Percentiles rank a stretch among this genome's conserved stretches.
These are phyloP conservation scores for Schwanniomyces vanrijiae DNA, from an alignment of 805 yeast genomes.

Conservation along the genomic window DNA sequence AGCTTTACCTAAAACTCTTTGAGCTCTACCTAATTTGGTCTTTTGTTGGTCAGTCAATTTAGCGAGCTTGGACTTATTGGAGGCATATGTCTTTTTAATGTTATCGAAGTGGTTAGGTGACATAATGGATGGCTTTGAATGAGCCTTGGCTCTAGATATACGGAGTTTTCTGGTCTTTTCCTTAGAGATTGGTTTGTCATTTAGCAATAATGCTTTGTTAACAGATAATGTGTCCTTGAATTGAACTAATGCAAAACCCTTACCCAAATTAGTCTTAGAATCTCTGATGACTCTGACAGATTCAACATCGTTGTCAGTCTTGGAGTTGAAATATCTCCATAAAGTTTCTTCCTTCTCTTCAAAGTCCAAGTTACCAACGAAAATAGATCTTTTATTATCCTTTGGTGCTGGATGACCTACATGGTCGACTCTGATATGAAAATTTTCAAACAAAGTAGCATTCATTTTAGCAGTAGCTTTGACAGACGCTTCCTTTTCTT, in stretches of 20 bases:
- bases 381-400: slow-evolving; percentile 79
- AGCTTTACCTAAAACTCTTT: slow-evolving; percentile 70
- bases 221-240: slow-evolving; percentile 73
- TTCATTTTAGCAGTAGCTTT: slow-evolving; percentile 55
- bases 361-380: slow-evolving; percentile 92
- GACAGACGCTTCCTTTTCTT: slow-evolving; percentile 47
- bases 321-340: slow-evolving; percentile 72
- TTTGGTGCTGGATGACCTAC: slow-evolving; percentile 88
- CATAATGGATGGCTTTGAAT: slow-evolving; percentile 39
- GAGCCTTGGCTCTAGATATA: slow-evolving; percentile 56
- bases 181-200: slow-evolving; percentile 59
- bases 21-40: slow-evolving; percentile 80
- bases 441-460: slow-evolving; percentile 63
- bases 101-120: slow-evolving; percentile 46
- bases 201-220: slow-evolving; percentile 73
- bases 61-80: slow-evolving; percentile 16
- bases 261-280: slow-evolving; percentile 89
- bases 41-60: slow-evolving; percentile 64
- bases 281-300: slow-evolving; percentile 91
- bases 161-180: slow-evolving; percentile 63
- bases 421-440: slow-evolving; percentile 88
- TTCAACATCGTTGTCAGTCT: slow-evolving; percentile 58
- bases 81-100: slow-evolving; percentile 23
- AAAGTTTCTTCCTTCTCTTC: slow-evolving; percentile 88
- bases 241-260: slow-evolving; percentile 96